Evolutionary conservation across 2,329 filamentous ascomycete species (phyloP), one percentile per base, ranked within the genome.

Genomic region (Stagonosporopsis chrysanthemi): DNA sequence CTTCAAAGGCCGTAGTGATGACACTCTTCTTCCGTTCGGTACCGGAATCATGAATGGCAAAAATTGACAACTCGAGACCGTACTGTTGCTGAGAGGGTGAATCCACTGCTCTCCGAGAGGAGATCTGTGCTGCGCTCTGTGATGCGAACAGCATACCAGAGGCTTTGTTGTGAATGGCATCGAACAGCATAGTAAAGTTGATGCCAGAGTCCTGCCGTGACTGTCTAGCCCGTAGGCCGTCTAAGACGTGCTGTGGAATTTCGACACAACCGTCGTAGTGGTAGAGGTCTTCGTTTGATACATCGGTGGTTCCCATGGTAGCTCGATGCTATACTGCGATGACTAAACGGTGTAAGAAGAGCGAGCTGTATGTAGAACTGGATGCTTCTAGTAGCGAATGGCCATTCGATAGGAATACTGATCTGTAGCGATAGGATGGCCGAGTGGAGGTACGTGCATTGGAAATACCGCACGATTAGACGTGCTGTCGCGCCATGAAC

Each of bases 161-260:
- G 11, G 35, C 7, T n/a, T 28, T 29, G 15, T 35, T 19, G 26
- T 53, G 50, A 14, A 47, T 42, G 7, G 36, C 28, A 35, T 33
- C 42, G 14, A 19, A 15, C 17, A 35, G 36, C 24, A 42, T 45
- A 8, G 9, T 12, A 24, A 33, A 19, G n/a, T 46, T 38, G 11
- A 52, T 24, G 8, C 12, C 35, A 6, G 50, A 53, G 36, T 53
- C 43, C 3, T 53, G 50, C n/a, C 35, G 35, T 19, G n/a, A 22
- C 24, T 42, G 50, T n/a, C 19, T 44, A 12, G 17, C 11, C 2
- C 15, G 33, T 6, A 22, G 15, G 12, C 6, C 8, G 14, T 31
- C 24, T 2, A 14, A 28, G 6, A 35, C 24, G n/a, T 41, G 15
- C n/a, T 23, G 3, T 12, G 17, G 8, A n/a, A 19, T 15, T 19